Evolutionary conservation across 306 rosid genomes (phyloP).

Genomic region (Citrullus colocynthis): DNA sequence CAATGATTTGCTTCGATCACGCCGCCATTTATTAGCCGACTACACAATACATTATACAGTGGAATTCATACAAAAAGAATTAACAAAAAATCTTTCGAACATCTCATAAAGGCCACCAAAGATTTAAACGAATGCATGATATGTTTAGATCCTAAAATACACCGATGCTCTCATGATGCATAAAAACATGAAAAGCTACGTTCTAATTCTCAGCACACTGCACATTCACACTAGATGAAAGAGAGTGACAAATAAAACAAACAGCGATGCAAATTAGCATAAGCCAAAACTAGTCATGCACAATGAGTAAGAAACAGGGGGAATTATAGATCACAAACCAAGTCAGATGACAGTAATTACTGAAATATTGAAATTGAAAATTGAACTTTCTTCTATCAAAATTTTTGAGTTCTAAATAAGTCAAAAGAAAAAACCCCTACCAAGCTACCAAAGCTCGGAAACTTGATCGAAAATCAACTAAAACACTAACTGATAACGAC

Average conservation of each 20-base stretch:
- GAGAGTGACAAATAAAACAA: background rate
- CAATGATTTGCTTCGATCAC: too few species aligned
- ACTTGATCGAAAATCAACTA: background rate
- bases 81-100: too few species aligned
- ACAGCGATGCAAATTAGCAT: background rate
- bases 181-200: too few species aligned
- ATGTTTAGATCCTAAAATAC: too few species aligned
- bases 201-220: background rate
- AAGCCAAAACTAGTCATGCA: background rate
- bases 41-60: too few species aligned
- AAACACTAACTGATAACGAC: background rate
- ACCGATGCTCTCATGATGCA: too few species aligned
- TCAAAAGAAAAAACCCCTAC: background rate
- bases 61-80: too few species aligned
- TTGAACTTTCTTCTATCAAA: slow-evolving; percentile 3
- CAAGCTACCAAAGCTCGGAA: background rate
- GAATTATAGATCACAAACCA: background rate
- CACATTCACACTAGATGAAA: background rate
- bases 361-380: background rate
- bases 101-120: too few species aligned
- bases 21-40: too few species aligned
- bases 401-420: background rate
- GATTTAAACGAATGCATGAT: too few species aligned
- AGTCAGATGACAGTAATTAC: background rate
- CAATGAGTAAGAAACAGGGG: background rate